Evolutionary conservation across 768 basidiomycete species (phyloP), one percentile per base, ranked within the genome.

Genomic region (Astraeus odoratus): DNA sequence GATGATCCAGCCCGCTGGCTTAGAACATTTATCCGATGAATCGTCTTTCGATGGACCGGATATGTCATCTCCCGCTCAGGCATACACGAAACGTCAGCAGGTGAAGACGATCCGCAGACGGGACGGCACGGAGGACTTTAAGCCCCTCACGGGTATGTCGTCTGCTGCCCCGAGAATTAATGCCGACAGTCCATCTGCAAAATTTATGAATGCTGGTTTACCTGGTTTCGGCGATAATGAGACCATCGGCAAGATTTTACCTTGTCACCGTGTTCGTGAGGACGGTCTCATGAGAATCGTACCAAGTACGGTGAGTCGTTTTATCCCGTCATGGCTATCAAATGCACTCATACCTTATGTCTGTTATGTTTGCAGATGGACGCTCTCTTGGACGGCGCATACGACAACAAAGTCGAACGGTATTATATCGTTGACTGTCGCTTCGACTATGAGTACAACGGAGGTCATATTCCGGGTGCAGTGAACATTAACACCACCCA

Each of bases 211-310:
- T 20, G 73, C 74, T 20, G 88, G 83, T 35, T 64, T 91, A 42
- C 83, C 86, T 41, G 85, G 92, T 0, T 96, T 94, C 64, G 87
- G 94, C 13, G 91, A 92, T 54, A 92, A 92, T 56, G 96, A 99
- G 63, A 80, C 86, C 30, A 73, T 82, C 48, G 95, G 95, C 30
- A 99, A 98, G 68, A 79, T 94, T 53, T 64, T 99, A 49, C 94
- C 94, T 25, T 99, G 96, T 65, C 85, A 91, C 60, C 80, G 85
- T 41, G 94, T 96, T 39, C 82, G 83, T 36, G 94, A 97, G 58
- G 96, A 99, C 57, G 95, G 96, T 3, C 63, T 99, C 42, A 95
- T 97, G 81, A 78, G 96, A 54, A 87, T 99, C 49, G 83, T 74
- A 30, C 65, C 75, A 24, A 64, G 78, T 51, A 97, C 93, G 50